phyloP scores from a whole-genome alignment of 2,329 filamentous ascomycete species.

The Aureobasidium namibiae region DNA sequence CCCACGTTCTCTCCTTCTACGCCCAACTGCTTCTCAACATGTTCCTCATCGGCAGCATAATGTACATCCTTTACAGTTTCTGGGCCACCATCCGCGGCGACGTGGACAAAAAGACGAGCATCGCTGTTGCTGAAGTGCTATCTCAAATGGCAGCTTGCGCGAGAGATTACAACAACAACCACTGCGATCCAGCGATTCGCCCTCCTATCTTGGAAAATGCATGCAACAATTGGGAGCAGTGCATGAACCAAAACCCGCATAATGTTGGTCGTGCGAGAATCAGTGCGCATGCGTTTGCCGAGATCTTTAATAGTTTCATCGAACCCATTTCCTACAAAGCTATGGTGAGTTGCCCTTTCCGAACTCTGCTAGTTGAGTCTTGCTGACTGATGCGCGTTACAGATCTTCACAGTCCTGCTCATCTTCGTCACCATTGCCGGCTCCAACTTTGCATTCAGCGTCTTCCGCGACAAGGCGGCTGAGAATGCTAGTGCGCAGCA shows the following conservation, averaged over 20 bases:
- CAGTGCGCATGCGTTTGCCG: constrained; percentile 78
- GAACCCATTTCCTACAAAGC: constrained; percentile 83
- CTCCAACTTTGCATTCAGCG: constrained; percentile 52
- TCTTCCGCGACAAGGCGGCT: constrained; percentile 39
- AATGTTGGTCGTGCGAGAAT: constrained; percentile 72
- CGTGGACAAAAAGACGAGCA: constrained; percentile 62
- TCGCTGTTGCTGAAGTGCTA: constrained; percentile 60
- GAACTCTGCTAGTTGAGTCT: background rate
- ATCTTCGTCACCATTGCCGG: constrained; percentile 46
- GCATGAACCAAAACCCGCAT: constrained; percentile 77
- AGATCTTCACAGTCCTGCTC: constrained; percentile 41
- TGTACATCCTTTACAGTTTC: constrained; percentile 63
- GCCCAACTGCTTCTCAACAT: constrained; percentile 59
- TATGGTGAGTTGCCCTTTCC: constrained; percentile 43
- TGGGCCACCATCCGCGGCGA: constrained; percentile 65
- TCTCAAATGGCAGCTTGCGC: constrained; percentile 67
- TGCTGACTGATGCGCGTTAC: constrained; percentile 23
- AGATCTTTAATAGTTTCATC: constrained; percentile 89
- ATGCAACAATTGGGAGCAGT: constrained; percentile 76
- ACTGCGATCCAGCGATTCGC: constrained; percentile 58
- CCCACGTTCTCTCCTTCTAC: constrained; percentile 58
- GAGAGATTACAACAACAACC: constrained; percentile 66
- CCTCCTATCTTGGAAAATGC: constrained; percentile 63
- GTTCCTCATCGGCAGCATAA: constrained; percentile 47
- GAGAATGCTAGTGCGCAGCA: constrained; percentile 15